Evolutionary conservation across 2,329 filamentous ascomycete species (phyloP), one percentile per base, ranked within the genome.

Genomic region (Talaromyces piceae): DNA sequence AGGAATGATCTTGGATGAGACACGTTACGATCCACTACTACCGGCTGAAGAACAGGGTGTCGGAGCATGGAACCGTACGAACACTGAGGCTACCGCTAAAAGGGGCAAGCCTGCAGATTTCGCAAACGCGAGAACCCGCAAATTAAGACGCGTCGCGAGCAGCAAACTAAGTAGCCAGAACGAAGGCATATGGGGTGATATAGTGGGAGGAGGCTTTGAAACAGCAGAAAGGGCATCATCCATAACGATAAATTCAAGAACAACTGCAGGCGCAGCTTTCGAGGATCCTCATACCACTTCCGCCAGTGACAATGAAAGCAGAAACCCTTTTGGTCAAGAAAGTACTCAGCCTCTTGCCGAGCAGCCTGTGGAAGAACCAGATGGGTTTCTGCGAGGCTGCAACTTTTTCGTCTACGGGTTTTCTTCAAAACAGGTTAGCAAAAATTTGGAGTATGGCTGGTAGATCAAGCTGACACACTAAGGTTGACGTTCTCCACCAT

Each of bases 1-100:
- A 56, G 89, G 90, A 51, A 93, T 98, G 89, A 86, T 91, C 18
- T 73, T 98, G 18, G 88, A 96, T 50, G 93, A 97, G 66, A 70
- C 75, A n/a, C 82, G 81, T 54, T 98, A 94, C 67, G 84, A 94
- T 63, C 91, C 89, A 2, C 73, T 80, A 23, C 67, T 91, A 16
- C 82, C 88, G 0, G 57, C 64, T 5, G 81, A 86, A 57, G 77
- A 90, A 61, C 86, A 90, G 63, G 93, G 91, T 0, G 73, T 77
- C 27, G 88, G 84, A 11, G 89, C 91, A 5, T 93, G 86, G 85
- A 78, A 82, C 60, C 79, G 74, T 58, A 74, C 72, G 44, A 72
- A 59, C 16, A 56, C 59, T 7, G 37, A 55, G 39, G 54, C 51
- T 8, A 59, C 59, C 33, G 56, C 57, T n/a, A 67, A 60, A 46